Percentiles rank a stretch among this genome's conserved stretches.
Conservation (phyloP, 2,329 filamentous ascomycete genomes). For the Talaromyces sp. region DNA sequence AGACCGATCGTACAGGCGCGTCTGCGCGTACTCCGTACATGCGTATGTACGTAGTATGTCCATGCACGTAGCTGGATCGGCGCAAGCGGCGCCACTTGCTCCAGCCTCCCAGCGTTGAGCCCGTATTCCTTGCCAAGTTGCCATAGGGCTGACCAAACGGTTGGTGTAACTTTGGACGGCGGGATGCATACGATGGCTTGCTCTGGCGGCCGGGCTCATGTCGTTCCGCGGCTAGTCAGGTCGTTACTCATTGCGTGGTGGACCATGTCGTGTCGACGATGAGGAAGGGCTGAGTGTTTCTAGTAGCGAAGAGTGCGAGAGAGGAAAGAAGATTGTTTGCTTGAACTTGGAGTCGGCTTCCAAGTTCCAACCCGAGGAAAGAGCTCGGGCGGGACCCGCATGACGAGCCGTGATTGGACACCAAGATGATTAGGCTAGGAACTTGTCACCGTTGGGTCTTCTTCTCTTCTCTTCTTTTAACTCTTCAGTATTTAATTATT, state of each 20-base stretch:
- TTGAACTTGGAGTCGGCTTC: not conserved
- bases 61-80: not conserved
- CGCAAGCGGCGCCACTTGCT: not conserved
- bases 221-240: not conserved
- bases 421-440: not conserved
- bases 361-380: no score
- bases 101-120: not conserved
- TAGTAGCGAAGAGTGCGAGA: not conserved
- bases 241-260: not conserved
- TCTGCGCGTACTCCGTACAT: not conserved
- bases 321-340: not conserved
- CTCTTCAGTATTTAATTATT: not conserved
- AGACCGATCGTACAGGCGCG: not conserved
- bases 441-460: not conserved
- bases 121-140: not conserved
- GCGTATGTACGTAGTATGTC: not conserved
- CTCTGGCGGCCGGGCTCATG: not conserved
- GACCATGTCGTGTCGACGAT: not conserved
- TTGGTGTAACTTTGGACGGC: not conserved
- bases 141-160: not conserved
- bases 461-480: not conserved
- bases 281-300: not conserved
- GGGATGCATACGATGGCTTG: not conserved
- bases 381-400: not conserved
- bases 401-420: not conserved